Evolutionary conservation across 148 eudicot genomes (phyloP).

Genomic region (Arbutus unedo): DNA sequence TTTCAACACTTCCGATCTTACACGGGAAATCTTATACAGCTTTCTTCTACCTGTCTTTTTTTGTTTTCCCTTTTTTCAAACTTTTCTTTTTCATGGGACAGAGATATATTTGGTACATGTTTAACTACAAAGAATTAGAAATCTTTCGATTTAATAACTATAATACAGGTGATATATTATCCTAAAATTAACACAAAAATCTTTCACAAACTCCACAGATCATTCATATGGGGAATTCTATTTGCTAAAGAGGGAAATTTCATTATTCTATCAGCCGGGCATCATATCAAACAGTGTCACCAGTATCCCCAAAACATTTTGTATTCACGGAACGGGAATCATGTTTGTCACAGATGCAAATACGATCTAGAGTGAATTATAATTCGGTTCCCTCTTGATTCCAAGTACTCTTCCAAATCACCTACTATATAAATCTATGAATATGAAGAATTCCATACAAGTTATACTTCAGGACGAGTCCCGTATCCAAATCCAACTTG

Average conservation of each 20-base stretch:
- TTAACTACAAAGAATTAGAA: not conserved
- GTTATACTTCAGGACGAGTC: too few species aligned
- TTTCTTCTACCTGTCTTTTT: not conserved
- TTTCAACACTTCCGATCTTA: slow-evolving; percentile 4
- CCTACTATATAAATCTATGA: too few species aligned
- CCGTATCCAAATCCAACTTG: too few species aligned
- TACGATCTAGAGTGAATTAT: too few species aligned
- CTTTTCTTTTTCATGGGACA: not conserved
- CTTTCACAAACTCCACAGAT: not conserved
- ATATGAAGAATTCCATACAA: too few species aligned
- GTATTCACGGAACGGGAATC: not conserved
- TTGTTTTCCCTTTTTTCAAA: not conserved
- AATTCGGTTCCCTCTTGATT: too few species aligned
- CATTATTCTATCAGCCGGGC: not conserved
- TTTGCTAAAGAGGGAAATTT: not conserved
- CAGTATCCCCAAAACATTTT: not conserved
- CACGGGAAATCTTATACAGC: not conserved
- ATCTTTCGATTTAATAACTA: not conserved
- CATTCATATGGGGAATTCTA: too few species aligned
- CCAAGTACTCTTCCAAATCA: too few species aligned
- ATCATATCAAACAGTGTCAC: not conserved
- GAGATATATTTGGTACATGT: not conserved
- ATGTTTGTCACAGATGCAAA: not conserved
- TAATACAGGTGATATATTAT: not conserved
- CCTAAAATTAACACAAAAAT: not conserved